Conservation (phyloP, 148 eudicot genomes). For the Diospyros lotus region DNA sequence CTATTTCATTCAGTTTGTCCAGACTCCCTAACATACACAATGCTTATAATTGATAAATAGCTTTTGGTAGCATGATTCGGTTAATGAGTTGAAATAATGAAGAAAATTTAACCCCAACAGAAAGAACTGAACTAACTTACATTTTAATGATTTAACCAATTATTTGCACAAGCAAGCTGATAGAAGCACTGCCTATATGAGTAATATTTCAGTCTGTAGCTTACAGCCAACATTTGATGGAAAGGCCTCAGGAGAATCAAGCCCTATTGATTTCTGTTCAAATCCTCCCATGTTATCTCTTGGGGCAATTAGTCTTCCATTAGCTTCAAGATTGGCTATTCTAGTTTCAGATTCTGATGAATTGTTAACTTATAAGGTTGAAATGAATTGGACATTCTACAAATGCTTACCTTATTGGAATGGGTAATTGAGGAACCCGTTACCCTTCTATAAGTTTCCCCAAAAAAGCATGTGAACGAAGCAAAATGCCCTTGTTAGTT, state of each 20-base stretch:
- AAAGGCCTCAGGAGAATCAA: neutral
- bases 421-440: too few relatives aligned
- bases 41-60: too few relatives aligned
- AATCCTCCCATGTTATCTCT: neutral
- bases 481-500: neutral
- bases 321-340: neutral
- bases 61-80: too few relatives aligned
- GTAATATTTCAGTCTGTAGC: neutral
- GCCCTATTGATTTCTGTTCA: neutral
- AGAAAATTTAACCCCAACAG: neutral
- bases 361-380: neutral
- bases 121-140: neutral
- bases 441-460: too few relatives aligned
- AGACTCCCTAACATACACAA: too few relatives aligned
- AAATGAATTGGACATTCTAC: too few relatives aligned
- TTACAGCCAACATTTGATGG: neutral
- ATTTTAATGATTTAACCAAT: neutral
- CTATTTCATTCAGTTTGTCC: too few relatives aligned
- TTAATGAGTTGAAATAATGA: neutral
- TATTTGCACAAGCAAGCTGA: neutral
- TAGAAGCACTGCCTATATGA: neutral
- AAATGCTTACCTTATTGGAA: too few relatives aligned
- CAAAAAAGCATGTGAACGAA: too few relatives aligned
- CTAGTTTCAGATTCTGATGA: neutral
- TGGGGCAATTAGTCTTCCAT: neutral